Evolutionary conservation across 2,329 filamentous ascomycete genomes (phyloP).

Genomic region (Zasmidium angulare): DNA sequence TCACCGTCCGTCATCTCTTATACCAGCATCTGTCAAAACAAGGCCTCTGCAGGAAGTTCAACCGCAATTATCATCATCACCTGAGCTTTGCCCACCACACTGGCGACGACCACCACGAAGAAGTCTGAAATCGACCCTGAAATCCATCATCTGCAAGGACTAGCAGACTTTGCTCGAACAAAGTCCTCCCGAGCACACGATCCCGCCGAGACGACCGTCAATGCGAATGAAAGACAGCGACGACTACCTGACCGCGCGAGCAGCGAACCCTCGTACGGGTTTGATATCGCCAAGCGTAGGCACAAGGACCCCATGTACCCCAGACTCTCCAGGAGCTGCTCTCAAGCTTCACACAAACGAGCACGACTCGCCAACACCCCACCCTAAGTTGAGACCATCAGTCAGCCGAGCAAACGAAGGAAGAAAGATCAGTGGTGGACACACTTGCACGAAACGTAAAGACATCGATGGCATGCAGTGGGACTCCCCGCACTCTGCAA

Average conservation of each 20-base stretch:
- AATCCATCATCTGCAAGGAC: slow-evolving; percentile 21
- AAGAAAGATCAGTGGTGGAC: slow-evolving; percentile 26
- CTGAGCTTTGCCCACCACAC: slow-evolving; percentile 23
- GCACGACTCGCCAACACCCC: slow-evolving; percentile 22
- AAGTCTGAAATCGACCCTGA: slow-evolving; percentile 19
- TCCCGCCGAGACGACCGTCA: slow-evolving; percentile 3
- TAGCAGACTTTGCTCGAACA: slow-evolving; percentile 2
- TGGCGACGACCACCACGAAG: slow-evolving; percentile 13
- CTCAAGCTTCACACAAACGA: slow-evolving; percentile 22
- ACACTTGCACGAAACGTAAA: background rate
- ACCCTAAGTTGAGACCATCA: slow-evolving; percentile 12
- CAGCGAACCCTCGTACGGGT: slow-evolving; percentile 36
- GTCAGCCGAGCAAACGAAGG: slow-evolving; percentile 28
- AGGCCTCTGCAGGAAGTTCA: background rate
- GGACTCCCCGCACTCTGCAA: background rate
- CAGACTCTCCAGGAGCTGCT: slow-evolving; percentile 32
- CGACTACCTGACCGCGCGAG: slow-evolving; percentile 37
- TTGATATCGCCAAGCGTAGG: slow-evolving; percentile 34
- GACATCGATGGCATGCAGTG: background rate
- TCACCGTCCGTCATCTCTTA: slow-evolving; percentile 7
- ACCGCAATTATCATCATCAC: background rate
- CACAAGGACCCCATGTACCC: slow-evolving; percentile 28
- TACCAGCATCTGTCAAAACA: slow-evolving; percentile 7
- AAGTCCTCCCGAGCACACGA: background rate
- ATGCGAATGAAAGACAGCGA: slow-evolving; percentile 37